Evolutionary conservation across 495 filamentous ascomycete species (phyloP).

Genomic region (Lepraria neglecta): DNA sequence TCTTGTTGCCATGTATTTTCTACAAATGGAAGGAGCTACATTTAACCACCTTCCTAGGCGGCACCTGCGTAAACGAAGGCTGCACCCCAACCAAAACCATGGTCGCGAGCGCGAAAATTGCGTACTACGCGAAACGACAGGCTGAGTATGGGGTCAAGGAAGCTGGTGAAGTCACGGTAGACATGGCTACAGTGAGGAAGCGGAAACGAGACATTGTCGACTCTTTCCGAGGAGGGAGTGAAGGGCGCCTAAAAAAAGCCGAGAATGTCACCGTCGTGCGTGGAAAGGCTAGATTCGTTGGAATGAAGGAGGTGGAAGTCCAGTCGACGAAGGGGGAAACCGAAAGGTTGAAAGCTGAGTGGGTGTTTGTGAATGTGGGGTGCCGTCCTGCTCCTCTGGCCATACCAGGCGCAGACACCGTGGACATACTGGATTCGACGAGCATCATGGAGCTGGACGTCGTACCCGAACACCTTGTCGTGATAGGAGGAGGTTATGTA

Average conservation of each 20-base stretch:
- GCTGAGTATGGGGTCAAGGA: slow-evolving; percentile 41
- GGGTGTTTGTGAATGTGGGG: slow-evolving; percentile 44
- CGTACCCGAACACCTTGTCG: slow-evolving; percentile 44
- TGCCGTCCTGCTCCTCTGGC: slow-evolving; percentile 36
- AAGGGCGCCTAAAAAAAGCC: slow-evolving; percentile 42
- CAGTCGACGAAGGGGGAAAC: not conserved
- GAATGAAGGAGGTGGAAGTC: not conserved
- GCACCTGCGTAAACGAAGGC: slow-evolving; percentile 50
- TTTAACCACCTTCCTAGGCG: slow-evolving; percentile 12
- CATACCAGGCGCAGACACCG: slow-evolving; percentile 31
- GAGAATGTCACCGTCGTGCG: slow-evolving; percentile 30
- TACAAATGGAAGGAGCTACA: not conserved
- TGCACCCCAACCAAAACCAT: slow-evolving; percentile 52
- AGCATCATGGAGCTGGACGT: slow-evolving; percentile 40
- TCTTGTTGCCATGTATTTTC: not conserved
- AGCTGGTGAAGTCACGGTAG: slow-evolving; percentile 27
- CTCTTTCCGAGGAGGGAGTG: slow-evolving; percentile 42
- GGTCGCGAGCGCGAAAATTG: slow-evolving; percentile 43
- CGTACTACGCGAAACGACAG: slow-evolving; percentile 37
- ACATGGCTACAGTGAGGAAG: slow-evolving; percentile 45
- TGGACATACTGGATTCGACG: slow-evolving; percentile 42
- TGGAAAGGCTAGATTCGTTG: not conserved
- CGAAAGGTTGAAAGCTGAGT: slow-evolving; percentile 31
- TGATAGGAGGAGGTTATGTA: slow-evolving; percentile 47
- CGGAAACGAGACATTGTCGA: slow-evolving; percentile 49